These are phyloP conservation scores for Lomentospora prolificans DNA, from an alignment of 2,329 filamentous ascomycete species.

Conservation along the genomic window DNA sequence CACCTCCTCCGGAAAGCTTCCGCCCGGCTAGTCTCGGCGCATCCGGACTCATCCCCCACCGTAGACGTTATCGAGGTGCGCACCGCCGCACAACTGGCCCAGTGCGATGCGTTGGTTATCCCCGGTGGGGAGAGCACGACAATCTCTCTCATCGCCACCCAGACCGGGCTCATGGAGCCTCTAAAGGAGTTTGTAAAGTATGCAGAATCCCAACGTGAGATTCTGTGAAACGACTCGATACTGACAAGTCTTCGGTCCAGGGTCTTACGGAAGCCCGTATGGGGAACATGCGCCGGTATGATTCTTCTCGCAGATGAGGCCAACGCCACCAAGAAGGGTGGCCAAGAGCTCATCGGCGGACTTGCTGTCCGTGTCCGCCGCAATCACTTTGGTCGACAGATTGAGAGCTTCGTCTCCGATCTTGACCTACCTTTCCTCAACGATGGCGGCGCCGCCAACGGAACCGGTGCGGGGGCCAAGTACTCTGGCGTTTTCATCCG, in stretches of 20 bases:
- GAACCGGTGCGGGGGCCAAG: constrained; percentile 21
- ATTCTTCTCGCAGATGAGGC: constrained; percentile 84
- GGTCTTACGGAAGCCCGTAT: constrained; percentile 68
- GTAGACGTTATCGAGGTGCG: constrained; percentile 70
- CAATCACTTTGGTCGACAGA: constrained; percentile 91
- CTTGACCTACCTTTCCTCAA: constrained; percentile 63
- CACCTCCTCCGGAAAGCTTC: constrained; percentile 63
- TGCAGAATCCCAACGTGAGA: constrained; percentile 18
- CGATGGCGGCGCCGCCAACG: constrained; percentile 17
- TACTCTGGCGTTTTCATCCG: constrained; percentile 89
- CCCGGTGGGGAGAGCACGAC: constrained; percentile 94
- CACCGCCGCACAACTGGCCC: constrained; percentile 57
- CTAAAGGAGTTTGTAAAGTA: constrained; percentile 86
- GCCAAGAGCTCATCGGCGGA: constrained; percentile 87
- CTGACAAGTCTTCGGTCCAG: constrained; percentile 30
- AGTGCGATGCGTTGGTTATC: constrained; percentile 76
- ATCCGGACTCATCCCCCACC: constrained; percentile 14
- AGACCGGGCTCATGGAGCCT: constrained; percentile 73
- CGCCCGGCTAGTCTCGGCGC: constrained; percentile 27
- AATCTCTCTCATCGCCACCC: constrained; percentile 77
- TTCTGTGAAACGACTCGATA: not conserved
- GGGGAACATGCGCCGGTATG: constrained; percentile 93
- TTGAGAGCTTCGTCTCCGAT: constrained; percentile 77
- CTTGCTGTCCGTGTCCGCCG: constrained; percentile 83
- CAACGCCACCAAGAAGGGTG: constrained; percentile 79